Percentiles rank a stretch among this genome's conserved stretches.
Evolutionary conservation across 2,329 filamentous ascomycete species (phyloP).

Genomic region (Hymenotorrendiella dingleyae): DNA sequence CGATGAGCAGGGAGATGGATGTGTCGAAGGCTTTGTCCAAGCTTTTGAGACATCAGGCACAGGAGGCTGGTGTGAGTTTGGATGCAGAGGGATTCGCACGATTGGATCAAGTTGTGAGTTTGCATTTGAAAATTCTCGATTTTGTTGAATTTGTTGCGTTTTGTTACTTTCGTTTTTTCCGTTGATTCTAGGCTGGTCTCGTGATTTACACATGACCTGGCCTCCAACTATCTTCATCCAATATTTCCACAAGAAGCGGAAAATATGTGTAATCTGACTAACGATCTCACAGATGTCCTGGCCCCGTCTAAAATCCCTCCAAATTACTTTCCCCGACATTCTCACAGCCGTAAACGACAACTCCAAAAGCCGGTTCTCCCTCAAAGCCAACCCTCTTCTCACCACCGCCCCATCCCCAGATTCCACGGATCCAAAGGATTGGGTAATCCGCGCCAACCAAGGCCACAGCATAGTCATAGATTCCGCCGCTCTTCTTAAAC

Average conservation of each 20-base stretch:
- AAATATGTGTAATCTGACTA: not conserved
- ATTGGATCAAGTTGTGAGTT: slow-evolving; percentile 53
- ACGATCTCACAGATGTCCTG: slow-evolving; percentile 27
- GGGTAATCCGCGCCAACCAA: slow-evolving; percentile 90
- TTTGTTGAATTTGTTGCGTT: too few relatives aligned
- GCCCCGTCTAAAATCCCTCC: slow-evolving; percentile 54
- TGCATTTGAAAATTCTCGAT: too few relatives aligned
- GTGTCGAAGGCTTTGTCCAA: slow-evolving; percentile 31
- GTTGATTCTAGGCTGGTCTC: not conserved
- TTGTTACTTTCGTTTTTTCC: slow-evolving; percentile 3
- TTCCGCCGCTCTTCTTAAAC: slow-evolving; percentile 62
- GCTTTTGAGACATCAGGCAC: slow-evolving; percentile 31
- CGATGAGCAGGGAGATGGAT: slow-evolving; percentile 23
- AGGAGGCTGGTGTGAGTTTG: slow-evolving; percentile 49
- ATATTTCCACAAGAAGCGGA: slow-evolving; percentile 3
- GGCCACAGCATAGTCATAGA: slow-evolving; percentile 80
- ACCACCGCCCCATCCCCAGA: slow-evolving; percentile 17
- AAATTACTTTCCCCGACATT: slow-evolving; percentile 72
- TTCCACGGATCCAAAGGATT: slow-evolving; percentile 53
- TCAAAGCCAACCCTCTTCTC: slow-evolving; percentile 51
- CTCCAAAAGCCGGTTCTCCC: slow-evolving; percentile 85
- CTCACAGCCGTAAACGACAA: slow-evolving; percentile 62
- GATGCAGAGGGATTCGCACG: slow-evolving; percentile 55
- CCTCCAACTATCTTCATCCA: not conserved
- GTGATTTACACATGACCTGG: slow-evolving; percentile 4